Conservation (phyloP, 2,329 filamentous ascomycete species). For the Fonsecaea pedrosoi region DNA sequence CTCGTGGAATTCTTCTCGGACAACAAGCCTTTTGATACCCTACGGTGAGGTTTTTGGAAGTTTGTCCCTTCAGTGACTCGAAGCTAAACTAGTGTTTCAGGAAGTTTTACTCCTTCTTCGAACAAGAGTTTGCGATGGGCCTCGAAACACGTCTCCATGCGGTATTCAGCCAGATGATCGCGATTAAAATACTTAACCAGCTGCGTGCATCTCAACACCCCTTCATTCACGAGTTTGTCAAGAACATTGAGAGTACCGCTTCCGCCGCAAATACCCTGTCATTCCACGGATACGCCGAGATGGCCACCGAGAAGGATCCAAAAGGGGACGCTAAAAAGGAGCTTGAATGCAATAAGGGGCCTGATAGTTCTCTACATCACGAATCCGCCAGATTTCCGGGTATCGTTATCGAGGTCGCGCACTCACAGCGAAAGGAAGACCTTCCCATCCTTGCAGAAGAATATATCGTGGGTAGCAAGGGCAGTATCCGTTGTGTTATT, state of each 20-base stretch:
- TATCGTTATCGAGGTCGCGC: constrained; percentile 4
- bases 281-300: constrained; percentile 47
- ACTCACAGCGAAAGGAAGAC: neutral
- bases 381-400: neutral
- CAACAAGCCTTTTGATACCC: neutral
- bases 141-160: neutral
- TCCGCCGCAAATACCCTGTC: constrained; percentile 45
- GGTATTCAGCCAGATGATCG: neutral
- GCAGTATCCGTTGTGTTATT: neutral
- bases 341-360: neutral
- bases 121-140: neutral
- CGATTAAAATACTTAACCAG: neutral
- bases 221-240: constrained; percentile 19
- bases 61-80: neutral
- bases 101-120: neutral
- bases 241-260: constrained; percentile 42
- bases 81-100: neutral
- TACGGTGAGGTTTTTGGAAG: neutral
- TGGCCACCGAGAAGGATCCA: constrained; percentile 34
- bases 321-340: constrained; percentile 36
- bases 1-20: neutral
- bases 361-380: neutral
- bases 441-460: constrained; percentile 5
- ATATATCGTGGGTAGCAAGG: neutral
- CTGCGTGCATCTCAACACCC: neutral